These are phyloP conservation scores for Aquilaria yunnanensis DNA, from an alignment of 345 rosid genomes.

Conservation along the genomic window DNA sequence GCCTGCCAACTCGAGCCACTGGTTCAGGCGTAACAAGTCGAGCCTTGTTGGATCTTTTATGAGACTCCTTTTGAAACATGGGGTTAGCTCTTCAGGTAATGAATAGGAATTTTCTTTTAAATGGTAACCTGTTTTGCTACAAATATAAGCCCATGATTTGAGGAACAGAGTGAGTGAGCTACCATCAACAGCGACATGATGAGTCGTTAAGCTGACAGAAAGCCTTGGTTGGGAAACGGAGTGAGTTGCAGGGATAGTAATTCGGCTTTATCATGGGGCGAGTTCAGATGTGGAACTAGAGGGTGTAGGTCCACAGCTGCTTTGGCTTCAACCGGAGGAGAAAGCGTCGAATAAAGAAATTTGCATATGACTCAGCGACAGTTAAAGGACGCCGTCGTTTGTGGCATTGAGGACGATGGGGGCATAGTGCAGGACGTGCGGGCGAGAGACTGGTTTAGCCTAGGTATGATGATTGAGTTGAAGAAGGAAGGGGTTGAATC, in stretches of 20 bases:
- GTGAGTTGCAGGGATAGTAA: slow-evolving; percentile 22
- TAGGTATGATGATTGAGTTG: slow-evolving; percentile 19
- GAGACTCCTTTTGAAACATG: slow-evolving; percentile 17
- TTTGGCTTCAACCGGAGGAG: slow-evolving; percentile 9
- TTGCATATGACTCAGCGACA: slow-evolving; percentile 6
- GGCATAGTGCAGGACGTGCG: no score
- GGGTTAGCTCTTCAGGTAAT: slow-evolving; percentile 14
- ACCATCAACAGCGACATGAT: slow-evolving; percentile 26
- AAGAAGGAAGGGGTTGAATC: slow-evolving; percentile 11
- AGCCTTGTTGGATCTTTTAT: slow-evolving; percentile 16
- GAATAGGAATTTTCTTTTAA: background rate
- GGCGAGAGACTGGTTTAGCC: slow-evolving; percentile 20
- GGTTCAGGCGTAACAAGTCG: slow-evolving; percentile 13
- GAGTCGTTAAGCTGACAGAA: slow-evolving; percentile 20
- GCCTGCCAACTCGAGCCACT: slow-evolving; percentile 3
- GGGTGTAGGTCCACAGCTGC: slow-evolving; percentile 12
- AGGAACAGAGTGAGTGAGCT: slow-evolving; percentile 15
- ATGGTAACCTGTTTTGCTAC: slow-evolving; percentile 4
- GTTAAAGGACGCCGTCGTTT: slow-evolving; percentile 8
- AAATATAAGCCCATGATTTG: slow-evolving; percentile 29
- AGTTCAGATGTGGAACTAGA: slow-evolving; percentile 17
- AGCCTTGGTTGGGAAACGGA: slow-evolving; percentile 22
- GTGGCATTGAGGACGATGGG: slow-evolving; percentile 7
- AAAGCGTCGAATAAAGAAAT: slow-evolving; percentile 13
- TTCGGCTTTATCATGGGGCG: slow-evolving; percentile 6